These are phyloP conservation scores for Ramaria sp. DNA, from an alignment of 768 basidiomycete species.

Conservation along the genomic window DNA sequence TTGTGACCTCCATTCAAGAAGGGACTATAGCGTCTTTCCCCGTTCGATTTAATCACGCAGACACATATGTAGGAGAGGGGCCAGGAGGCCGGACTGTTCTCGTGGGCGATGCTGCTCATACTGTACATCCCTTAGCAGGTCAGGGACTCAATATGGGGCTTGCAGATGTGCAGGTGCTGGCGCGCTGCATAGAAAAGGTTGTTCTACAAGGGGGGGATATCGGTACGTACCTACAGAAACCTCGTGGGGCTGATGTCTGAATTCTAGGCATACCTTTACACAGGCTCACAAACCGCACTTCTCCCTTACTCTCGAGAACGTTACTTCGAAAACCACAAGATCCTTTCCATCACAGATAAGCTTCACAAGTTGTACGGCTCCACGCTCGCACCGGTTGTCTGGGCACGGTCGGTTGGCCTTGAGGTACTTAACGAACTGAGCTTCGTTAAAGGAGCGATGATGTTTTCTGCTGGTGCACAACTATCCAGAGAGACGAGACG, in stretches of 20 bases:
- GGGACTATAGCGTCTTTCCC: conserved; percentile 85
- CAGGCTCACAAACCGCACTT: conserved; percentile 69
- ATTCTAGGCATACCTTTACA: not conserved
- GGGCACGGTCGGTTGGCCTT: conserved; percentile 77
- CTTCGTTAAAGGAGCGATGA: conserved; percentile 68
- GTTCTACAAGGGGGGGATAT: conserved; percentile 66
- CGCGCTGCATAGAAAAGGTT: conserved; percentile 48
- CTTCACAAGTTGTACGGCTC: conserved; percentile 78
- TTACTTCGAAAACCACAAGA: conserved; percentile 77
- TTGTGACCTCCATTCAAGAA: conserved; percentile 57
- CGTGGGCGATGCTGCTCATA: conserved; percentile 94
- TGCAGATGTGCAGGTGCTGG: conserved; percentile 67
- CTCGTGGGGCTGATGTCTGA: not conserved
- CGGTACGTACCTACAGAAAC: conserved; percentile 34
- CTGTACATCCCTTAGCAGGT: conserved; percentile 88
- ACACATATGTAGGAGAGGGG: conserved; percentile 73
- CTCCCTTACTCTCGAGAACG: conserved; percentile 68
- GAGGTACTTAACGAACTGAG: conserved; percentile 89
- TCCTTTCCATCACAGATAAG: conserved; percentile 81
- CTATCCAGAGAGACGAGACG: not conserved
- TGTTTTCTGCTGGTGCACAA: conserved; percentile 65
- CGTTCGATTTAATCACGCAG: conserved; percentile 75
- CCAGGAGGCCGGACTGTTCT: conserved; percentile 63
- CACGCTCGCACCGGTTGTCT: conserved; percentile 59
- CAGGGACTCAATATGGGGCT: conserved; percentile 96